phyloP scores from a whole-genome alignment of 176 grass and related monocot genomes.

The Dactylis glomerata region DNA sequence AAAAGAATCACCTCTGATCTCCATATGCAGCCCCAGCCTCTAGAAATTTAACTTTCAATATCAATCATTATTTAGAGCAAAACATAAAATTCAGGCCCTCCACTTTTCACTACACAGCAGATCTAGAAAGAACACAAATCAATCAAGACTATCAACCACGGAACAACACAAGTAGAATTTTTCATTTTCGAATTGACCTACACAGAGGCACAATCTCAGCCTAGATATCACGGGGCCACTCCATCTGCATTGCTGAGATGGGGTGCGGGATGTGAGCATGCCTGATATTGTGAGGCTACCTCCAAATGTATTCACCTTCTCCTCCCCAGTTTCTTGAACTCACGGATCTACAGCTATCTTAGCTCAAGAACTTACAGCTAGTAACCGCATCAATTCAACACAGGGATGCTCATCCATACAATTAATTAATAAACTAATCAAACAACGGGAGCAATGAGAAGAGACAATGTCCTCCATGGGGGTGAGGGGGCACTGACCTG shows the following conservation, averaged over 20 bases:
- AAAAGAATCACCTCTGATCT: not conserved
- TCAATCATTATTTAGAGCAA: no score
- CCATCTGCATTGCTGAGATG: no score
- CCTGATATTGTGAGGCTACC: conserved; percentile 57
- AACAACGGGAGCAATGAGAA: not conserved
- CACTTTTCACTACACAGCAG: no score
- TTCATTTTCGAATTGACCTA: conserved; percentile 33
- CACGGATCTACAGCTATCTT: conserved; percentile 55
- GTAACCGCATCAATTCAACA: not conserved
- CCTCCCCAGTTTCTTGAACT: conserved; percentile 76
- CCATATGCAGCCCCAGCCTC: no score
- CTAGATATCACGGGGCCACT: no score
- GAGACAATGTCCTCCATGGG: no score
- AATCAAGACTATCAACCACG: not conserved
- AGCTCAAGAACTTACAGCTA: not conserved
- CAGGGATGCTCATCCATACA: not conserved
- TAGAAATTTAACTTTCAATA: no score
- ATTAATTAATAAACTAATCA: not conserved
- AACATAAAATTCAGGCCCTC: no score
- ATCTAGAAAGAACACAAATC: not conserved
- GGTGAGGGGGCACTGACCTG: no score
- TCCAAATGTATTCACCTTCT: conserved; percentile 74
- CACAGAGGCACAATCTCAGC: conserved; percentile 68
- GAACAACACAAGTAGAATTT: not conserved
- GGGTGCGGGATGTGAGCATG: no score